Base-by-base conservation (phyloP, 306 rosid genomes). In the Lotus japonicus region DNA sequence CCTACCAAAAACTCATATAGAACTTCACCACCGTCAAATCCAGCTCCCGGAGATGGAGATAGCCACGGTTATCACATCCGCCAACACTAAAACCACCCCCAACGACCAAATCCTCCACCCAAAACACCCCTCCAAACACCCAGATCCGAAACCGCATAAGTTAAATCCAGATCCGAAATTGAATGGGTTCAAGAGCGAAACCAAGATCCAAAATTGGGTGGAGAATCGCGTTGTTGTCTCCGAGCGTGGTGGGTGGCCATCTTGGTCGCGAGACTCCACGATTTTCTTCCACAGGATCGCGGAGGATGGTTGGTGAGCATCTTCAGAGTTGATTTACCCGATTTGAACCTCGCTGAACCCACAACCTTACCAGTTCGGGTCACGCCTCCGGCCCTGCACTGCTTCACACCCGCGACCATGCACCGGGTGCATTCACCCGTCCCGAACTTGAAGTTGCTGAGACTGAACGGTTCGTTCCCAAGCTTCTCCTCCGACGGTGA, bases 261-360 rank as follows among this genome's bases (percentile, higher is more conserved):
- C 98, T 4, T 92, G 97, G 97, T 88, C 73, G 7, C 82, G 82
- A 3, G 96, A 89, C 48, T 64, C 85, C 0, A 78, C 76, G 0
- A 11, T 92, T n/a, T 92, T 80, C 75, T 92, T 88, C 21, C 98
- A 92, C 48, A 78, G 84, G 21, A 62, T 53, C 44, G 88, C 86
- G 1, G 86, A 87, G 0, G 91, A 89, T 31, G 95, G 94, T 1
- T 92, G 98, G 94, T 88, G 91, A 86, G 96, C 88, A 82, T 92
- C 39, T 92, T 76, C 39, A 80, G 81, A 13, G 77, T 79, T 0
- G 88, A 86, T 6, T 67, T 86, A 14, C 45, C 68, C 0, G 83
- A 66, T 45, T 18, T 68, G 0, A 71, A 76, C 0, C 33, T 38
- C 5, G 33, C 70, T 0, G 64, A 16, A 0, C 48, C 65, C 5